Percentiles rank a stretch among this genome's conserved stretches.
Conservation (phyloP, 805 yeast genomes). For the Millerozyma miso region DNA sequence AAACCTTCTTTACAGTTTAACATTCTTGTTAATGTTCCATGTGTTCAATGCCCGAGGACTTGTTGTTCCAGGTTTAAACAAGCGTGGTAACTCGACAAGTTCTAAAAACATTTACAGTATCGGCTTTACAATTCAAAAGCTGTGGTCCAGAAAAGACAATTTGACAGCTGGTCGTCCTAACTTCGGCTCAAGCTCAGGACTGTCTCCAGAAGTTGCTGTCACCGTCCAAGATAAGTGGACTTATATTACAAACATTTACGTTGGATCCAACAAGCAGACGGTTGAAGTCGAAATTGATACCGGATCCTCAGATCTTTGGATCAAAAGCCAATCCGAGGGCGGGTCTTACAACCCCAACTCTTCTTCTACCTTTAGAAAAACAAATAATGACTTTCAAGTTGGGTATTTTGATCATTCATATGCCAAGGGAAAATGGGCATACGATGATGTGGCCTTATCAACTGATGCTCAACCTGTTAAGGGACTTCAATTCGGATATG, state of each 20-base stretch:
- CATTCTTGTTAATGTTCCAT: not conserved
- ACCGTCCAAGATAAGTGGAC: not conserved
- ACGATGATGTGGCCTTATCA: constrained; percentile 6
- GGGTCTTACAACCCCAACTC: not conserved
- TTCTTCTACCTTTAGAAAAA: not conserved
- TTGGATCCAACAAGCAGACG: constrained; percentile 13
- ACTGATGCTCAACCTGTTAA: constrained; percentile 2
- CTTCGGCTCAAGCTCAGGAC: not conserved
- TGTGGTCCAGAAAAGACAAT: not conserved
- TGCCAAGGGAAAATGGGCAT: constrained; percentile 1
- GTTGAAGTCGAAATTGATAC: constrained; percentile 20
- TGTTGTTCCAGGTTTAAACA: not conserved
- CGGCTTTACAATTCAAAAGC: not conserved
- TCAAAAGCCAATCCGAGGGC: constrained; percentile 18
- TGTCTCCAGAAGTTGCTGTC: not conserved
- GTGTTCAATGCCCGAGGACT: not conserved
- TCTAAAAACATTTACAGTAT: not conserved
- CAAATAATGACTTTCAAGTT: not conserved
- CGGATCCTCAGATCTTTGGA: constrained; percentile 26
- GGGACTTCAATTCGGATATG: constrained; percentile 16
- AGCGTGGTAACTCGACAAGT: not conserved
- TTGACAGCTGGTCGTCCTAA: not conserved
- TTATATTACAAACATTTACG: not conserved
- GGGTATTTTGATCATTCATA: constrained; percentile 20
- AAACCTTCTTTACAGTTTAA: too few relatives aligned